These are phyloP conservation scores for Boletellus ananiceps DNA, from an alignment of 768 basidiomycete species.

Conservation along the genomic window DNA sequence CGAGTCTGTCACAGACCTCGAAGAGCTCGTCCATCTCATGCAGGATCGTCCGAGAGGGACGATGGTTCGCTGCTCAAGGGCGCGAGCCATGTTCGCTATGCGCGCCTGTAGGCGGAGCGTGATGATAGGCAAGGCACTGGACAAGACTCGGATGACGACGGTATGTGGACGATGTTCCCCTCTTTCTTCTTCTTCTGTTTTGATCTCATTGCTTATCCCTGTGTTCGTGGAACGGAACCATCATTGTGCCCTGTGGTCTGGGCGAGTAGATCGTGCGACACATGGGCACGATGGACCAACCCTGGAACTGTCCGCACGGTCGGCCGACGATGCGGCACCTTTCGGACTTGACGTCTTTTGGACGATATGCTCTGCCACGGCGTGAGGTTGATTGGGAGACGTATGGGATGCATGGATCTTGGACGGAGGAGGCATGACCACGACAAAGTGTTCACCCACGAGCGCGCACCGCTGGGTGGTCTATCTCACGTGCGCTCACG, in stretches of 20 bases:
- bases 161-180: constrained; percentile 36
- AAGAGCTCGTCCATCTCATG: constrained; percentile 86
- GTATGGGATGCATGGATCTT: constrained; percentile 14
- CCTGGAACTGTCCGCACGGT: constrained; percentile 88
- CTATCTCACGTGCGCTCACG: too few species aligned
- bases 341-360: constrained; percentile 43
- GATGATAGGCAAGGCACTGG: constrained; percentile 90
- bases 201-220: background rate
- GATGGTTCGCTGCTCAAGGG: constrained; percentile 91
- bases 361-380: constrained; percentile 8
- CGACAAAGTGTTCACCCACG: too few species aligned
- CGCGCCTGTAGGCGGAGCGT: constrained; percentile 94
- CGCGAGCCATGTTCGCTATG: constrained; percentile 93
- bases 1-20: constrained; percentile 58
- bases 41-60: constrained; percentile 70
- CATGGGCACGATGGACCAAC: constrained; percentile 82
- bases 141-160: constrained; percentile 66
- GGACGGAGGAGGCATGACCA: background rate
- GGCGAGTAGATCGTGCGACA: constrained; percentile 59
- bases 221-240: background rate
- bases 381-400: constrained; percentile 36
- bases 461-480: too few species aligned
- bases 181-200: background rate
- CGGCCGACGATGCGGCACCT: constrained; percentile 80
- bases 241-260: too few species aligned